These are phyloP conservation scores for Penicillium lividum DNA, from an alignment of 495 filamentous ascomycete genomes.

Conservation along the genomic window DNA sequence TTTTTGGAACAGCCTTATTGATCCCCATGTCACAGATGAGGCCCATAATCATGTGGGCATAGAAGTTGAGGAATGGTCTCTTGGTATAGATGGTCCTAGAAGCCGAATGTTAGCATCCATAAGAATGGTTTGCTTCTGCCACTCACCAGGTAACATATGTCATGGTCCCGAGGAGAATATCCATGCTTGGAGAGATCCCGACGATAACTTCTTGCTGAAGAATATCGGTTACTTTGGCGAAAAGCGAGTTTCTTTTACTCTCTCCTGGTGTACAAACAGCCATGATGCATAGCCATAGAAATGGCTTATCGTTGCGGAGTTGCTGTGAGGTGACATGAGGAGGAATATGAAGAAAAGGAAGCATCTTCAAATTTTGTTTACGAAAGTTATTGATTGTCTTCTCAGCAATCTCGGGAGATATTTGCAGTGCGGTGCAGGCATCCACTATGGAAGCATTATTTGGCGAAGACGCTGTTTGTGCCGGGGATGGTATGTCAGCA, in stretches of 20 bases:
- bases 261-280: constrained; percentile 36
- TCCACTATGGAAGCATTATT: constrained; percentile 9
- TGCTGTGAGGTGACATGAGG: constrained; percentile 43
- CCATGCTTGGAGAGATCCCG: constrained; percentile 51
- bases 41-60: constrained; percentile 51
- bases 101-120: background rate
- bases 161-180: constrained; percentile 57
- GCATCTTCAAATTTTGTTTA: constrained; percentile 37
- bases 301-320: constrained; percentile 48
- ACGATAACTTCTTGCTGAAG: constrained; percentile 50
- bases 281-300: constrained; percentile 59
- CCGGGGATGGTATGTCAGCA: constrained; percentile 20
- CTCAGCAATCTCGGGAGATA: constrained; percentile 39
- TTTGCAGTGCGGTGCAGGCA: constrained; percentile 15
- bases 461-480: constrained; percentile 6
- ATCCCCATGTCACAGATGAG: constrained; percentile 58
- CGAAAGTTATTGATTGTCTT: constrained; percentile 42
- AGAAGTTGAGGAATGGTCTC: constrained; percentile 37
- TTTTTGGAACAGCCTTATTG: constrained; percentile 43
- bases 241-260: constrained; percentile 36
- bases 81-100: constrained; percentile 21
- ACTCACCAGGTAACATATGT: constrained; percentile 47
- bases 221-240: constrained; percentile 39
- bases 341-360: constrained; percentile 50
- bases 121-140: background rate